These are phyloP conservation scores for Rhododendron molle DNA, from an alignment of 148 eudicot genomes.

Conservation along the genomic window DNA sequence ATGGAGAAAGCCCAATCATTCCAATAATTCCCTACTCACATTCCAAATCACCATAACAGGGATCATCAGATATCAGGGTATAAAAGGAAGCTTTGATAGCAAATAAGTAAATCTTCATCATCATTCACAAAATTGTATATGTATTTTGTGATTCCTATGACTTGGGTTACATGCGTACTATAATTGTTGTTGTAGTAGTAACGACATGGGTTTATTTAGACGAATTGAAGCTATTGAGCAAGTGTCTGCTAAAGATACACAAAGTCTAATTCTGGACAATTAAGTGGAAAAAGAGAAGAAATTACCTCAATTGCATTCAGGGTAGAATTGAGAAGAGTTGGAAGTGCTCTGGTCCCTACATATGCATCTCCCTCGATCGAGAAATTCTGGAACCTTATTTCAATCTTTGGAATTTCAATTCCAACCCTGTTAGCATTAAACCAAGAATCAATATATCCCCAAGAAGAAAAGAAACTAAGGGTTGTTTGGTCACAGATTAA, in stretches of 20 bases:
- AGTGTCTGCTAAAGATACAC: neutral
- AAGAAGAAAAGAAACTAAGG: neutral
- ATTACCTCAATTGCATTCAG: slow-evolving; percentile 41
- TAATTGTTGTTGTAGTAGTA: neutral
- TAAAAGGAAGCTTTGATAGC: neutral
- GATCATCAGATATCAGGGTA: neutral
- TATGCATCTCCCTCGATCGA: slow-evolving; percentile 41
- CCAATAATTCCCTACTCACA: slow-evolving; percentile 19
- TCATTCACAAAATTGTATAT: neutral
- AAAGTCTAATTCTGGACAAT: neutral
- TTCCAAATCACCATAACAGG: neutral
- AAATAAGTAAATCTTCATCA: neutral
- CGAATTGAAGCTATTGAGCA: neutral
- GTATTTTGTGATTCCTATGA: neutral
- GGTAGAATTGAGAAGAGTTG: slow-evolving; percentile 37
- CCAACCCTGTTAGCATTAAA: slow-evolving; percentile 29
- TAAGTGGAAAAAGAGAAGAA: neutral
- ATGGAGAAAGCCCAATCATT: slow-evolving; percentile 21
- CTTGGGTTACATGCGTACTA: neutral
- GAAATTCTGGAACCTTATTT: slow-evolving; percentile 35
- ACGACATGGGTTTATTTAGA: neutral
- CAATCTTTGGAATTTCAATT: slow-evolving; percentile 43
- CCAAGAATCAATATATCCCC: neutral
- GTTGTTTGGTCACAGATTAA: neutral
- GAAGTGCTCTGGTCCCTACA: slow-evolving; percentile 44